Conservation (phyloP, 1,284 basidiomycete genomes). For the Vanrija sp. region DNA sequence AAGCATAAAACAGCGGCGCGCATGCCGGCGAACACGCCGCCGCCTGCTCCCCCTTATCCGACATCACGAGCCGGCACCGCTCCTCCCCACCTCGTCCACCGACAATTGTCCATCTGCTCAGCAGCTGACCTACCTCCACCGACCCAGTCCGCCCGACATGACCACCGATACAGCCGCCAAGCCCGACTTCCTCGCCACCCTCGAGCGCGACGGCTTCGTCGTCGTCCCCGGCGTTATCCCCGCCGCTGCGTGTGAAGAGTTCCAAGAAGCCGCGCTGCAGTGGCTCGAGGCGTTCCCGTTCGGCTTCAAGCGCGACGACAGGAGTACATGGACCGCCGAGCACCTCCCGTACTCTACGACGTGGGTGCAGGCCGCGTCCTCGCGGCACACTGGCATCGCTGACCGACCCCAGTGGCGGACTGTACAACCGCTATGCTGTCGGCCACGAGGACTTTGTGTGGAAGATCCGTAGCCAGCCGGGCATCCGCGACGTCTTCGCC, state of each 20-base stretch:
- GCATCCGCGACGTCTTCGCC: slow-evolving; percentile 34
- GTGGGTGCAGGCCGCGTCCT: slow-evolving; percentile 4
- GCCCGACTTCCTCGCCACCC: slow-evolving; percentile 16
- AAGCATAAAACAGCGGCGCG: too few species aligned
- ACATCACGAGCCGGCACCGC: too few species aligned
- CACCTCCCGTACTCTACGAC: slow-evolving; percentile 32
- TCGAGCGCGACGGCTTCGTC: slow-evolving; percentile 26
- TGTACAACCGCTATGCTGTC: slow-evolving; percentile 32
- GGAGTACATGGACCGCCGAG: slow-evolving; percentile 29
- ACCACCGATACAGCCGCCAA: slow-evolving; percentile 1
- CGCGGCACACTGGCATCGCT: not conserved
- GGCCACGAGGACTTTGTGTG: slow-evolving; percentile 43
- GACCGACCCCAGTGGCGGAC: slow-evolving; percentile 15
- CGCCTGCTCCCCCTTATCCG: too few species aligned
- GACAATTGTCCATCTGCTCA: too few species aligned
- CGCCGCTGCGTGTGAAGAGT: slow-evolving; percentile 12
- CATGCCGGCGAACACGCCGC: too few species aligned
- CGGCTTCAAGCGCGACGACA: slow-evolving; percentile 43
- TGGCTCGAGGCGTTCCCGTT: slow-evolving; percentile 28
- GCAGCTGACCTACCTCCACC: too few species aligned
- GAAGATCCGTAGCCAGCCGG: slow-evolving; percentile 34
- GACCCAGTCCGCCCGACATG: too few species aligned
- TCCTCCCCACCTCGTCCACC: too few species aligned
- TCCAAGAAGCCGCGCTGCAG: slow-evolving; percentile 15
- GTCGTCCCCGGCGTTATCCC: slow-evolving; percentile 22